Base-by-base conservation (phyloP, 2,329 filamentous ascomycete genomes). In the Penicillium sp. region DNA sequence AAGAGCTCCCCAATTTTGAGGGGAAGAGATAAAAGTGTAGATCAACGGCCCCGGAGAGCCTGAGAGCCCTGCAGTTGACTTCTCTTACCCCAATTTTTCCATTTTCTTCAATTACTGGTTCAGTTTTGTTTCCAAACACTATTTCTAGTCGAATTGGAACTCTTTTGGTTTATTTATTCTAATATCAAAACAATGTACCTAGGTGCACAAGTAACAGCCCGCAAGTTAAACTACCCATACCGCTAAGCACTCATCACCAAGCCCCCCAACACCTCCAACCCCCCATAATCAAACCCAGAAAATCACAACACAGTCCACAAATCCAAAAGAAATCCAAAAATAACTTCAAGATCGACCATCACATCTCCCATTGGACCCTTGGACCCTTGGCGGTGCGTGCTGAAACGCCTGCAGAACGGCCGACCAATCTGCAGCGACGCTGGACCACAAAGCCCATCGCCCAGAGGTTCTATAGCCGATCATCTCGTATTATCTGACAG, bases 361-460 rank as follows among this genome's bases (percentile, higher is more conserved):
- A 29, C 29, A 21, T n/a, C 25, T 33, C 13, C 31, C 15, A 57
- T 57, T 55, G 50, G 49, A 49, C 53, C 55, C 43, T 42, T 53
- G 10, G 25, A 29, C 47, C 49, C 63, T 63, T 66, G 63, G 63
- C 61, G 27, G 57, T 57, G 61, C 58, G 52, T 65, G 49, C 56
- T 65, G 61, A 64, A 65, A 64, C 61, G 45, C 33, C 29, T 38
- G 33, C 35, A 29, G 19, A 41, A 31, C 12, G 0, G 2, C n/a
- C 35, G n/a, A 21, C 62, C 62, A 66, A 63, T 64, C 50, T 42
- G n/a, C 23, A 13, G 6, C 31, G 19, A 10, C 7, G 29, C 17
- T 35, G 19, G 12, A 35, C 35, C 29, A 36, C 21, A 7, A 35
- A 25, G 2, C 25, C n/a, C 6, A 21, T n/a, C 13, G 7, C 21